Evolutionary conservation across 305 asterid genomes (phyloP).

Genomic region (Fraxinus floribunda): DNA sequence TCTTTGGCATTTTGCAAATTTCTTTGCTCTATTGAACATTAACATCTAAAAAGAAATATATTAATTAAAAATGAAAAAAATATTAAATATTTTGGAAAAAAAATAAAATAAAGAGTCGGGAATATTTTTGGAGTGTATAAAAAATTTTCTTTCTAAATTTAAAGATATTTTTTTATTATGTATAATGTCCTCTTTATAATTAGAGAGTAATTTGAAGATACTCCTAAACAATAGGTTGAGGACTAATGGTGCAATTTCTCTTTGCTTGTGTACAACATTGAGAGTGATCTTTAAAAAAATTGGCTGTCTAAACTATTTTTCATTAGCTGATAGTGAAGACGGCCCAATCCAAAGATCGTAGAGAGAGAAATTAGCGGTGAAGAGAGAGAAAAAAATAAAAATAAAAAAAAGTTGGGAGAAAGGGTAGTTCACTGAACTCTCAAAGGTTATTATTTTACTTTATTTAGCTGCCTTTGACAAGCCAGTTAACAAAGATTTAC

Average conservation of each 20-base stretch:
- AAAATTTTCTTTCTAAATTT: too few relatives aligned
- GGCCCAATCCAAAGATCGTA: not conserved
- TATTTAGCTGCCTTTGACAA: not conserved
- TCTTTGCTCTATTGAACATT: too few relatives aligned
- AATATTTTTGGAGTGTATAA: too few relatives aligned
- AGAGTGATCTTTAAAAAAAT: not conserved
- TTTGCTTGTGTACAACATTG: not conserved
- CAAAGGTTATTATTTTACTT: not conserved
- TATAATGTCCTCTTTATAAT: too few relatives aligned
- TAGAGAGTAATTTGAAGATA: not conserved
- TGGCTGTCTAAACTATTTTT: not conserved
- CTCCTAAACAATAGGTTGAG: not conserved
- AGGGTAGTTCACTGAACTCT: constrained; percentile 18
- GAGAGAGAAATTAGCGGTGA: not conserved
- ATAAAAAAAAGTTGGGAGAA: not conserved
- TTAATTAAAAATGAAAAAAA: too few relatives aligned
- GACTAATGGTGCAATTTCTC: not conserved
- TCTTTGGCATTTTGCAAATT: not conserved
- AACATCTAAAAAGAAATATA: too few relatives aligned
- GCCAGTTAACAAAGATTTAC: not conserved
- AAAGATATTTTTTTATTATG: too few relatives aligned
- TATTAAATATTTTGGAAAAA: too few relatives aligned
- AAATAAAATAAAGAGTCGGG: not conserved
- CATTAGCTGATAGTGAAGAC: not conserved
- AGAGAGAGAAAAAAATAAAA: not conserved